Conservation (phyloP, 345 rosid genomes). For the Dipteronia sinensis region DNA sequence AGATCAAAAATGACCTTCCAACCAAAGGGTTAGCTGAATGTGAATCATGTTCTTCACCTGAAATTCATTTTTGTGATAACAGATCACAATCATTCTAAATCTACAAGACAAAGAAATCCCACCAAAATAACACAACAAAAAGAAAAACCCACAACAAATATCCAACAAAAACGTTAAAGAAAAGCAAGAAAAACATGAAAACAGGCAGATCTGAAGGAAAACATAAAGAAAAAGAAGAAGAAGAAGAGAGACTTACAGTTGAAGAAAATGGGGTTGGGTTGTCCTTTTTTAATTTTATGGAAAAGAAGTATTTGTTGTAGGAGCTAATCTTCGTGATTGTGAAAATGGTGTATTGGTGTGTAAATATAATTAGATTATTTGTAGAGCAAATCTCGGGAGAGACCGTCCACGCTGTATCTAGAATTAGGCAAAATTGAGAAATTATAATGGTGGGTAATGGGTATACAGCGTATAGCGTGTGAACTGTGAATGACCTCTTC, state of each 20-base stretch:
- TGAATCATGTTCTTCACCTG: not conserved
- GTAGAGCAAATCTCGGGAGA: not conserved
- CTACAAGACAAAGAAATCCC: not conserved
- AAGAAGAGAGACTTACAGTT: constrained; percentile 16
- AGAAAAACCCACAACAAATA: constrained; percentile 1
- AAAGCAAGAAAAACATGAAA: not conserved
- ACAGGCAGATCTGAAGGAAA: constrained; percentile 17
- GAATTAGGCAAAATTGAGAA: not conserved
- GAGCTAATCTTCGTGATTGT: too few relatives aligned
- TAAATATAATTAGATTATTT: too few relatives aligned
- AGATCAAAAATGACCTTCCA: not conserved
- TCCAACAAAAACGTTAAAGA: not conserved
- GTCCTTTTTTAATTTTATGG: too few relatives aligned
- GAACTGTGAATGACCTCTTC: not conserved
- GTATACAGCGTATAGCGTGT: not conserved
- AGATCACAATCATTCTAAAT: not conserved
- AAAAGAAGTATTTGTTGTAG: too few relatives aligned
- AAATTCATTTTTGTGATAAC: not conserved
- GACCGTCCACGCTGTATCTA: not conserved
- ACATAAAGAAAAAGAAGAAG: not conserved
- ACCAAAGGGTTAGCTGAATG: not conserved
- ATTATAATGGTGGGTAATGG: too few relatives aligned
- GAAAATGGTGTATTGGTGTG: too few relatives aligned
- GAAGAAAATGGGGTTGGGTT: constrained; percentile 1
- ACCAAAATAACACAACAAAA: not conserved